phyloP scores from a whole-genome alignment of 768 basidiomycete species.

The Nidularia pulvinata region DNA sequence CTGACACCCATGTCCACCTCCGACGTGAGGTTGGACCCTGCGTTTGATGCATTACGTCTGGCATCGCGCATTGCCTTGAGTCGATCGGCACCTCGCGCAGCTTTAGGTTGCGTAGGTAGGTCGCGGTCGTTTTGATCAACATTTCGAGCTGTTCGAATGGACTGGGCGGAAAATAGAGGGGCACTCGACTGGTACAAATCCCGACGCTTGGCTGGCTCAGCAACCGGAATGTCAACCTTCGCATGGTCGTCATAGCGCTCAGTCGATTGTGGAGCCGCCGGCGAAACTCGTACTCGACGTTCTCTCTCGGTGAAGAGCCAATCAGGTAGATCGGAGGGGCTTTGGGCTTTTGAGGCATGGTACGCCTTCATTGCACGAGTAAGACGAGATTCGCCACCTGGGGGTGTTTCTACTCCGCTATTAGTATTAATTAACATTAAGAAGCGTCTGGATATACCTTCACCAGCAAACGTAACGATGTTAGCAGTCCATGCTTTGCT shows the following conservation, averaged over 20 bases:
- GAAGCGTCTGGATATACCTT: slow-evolving; percentile 28
- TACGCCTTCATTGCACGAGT: slow-evolving; percentile 69
- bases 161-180: no score
- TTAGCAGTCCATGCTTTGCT: slow-evolving; percentile 55
- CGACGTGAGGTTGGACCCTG: not conserved
- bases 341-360: slow-evolving; percentile 58
- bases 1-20: slow-evolving; percentile 6
- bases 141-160: not conserved
- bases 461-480: slow-evolving; percentile 35
- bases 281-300: slow-evolving; percentile 21
- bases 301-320: slow-evolving; percentile 69
- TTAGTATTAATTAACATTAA: not conserved
- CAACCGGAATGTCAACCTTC: no score
- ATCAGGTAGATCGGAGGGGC: slow-evolving; percentile 55
- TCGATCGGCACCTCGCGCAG: slow-evolving; percentile 33
- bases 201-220: no score
- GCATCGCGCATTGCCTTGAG: slow-evolving; percentile 51
- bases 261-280: no score
- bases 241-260: no score
- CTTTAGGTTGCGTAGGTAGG: slow-evolving; percentile 1
- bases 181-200: no score
- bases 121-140: slow-evolving; percentile 7
- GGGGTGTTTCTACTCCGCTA: slow-evolving; percentile 37
- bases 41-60: slow-evolving; percentile 27
- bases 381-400: slow-evolving; percentile 59